These are phyloP conservation scores for Raffaelea arxii DNA, from an alignment of 2,329 filamentous ascomycete species.

Conservation along the genomic window DNA sequence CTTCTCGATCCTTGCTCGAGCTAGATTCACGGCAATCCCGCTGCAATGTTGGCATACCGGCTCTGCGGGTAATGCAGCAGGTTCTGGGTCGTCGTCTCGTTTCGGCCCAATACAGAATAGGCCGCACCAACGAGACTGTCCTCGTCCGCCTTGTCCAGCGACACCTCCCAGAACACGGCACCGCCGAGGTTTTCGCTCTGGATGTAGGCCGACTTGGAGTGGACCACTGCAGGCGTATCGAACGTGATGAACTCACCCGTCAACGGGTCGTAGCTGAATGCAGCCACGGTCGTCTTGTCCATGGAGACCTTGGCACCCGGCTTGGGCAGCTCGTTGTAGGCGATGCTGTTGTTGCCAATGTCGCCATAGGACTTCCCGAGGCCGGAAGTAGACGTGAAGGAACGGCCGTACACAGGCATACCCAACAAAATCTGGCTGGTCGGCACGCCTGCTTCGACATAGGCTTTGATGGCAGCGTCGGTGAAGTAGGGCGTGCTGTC, in stretches of 20 bases:
- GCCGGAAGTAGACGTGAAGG: constrained; percentile 56
- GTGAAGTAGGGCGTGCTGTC: constrained; percentile 60
- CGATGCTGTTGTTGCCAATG: constrained; percentile 61
- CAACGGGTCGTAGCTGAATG: constrained; percentile 58
- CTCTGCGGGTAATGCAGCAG: too few relatives aligned
- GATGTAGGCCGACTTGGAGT: constrained; percentile 57
- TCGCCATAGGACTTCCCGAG: constrained; percentile 54
- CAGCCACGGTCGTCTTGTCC: constrained; percentile 50
- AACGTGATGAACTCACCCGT: constrained; percentile 60
- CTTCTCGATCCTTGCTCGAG: too few relatives aligned
- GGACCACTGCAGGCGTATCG: constrained; percentile 51
- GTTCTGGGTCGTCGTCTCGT: too few relatives aligned
- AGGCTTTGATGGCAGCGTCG: constrained; percentile 53
- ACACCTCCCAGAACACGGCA: constrained; percentile 80
- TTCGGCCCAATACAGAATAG: too few relatives aligned
- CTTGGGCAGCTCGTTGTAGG: constrained; percentile 68
- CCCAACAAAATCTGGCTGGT: constrained; percentile 62
- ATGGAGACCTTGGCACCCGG: constrained; percentile 46
- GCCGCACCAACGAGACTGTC: too few relatives aligned
- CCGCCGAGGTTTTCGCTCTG: constrained; percentile 55
- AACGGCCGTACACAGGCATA: constrained; percentile 70
- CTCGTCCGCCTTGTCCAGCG: constrained; percentile 50
- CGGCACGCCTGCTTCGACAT: constrained; percentile 52
- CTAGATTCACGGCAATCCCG: too few relatives aligned
- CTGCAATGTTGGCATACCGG: too few relatives aligned